Evolutionary conservation across 768 basidiomycete species (phyloP), one percentile per base, ranked within the genome.

Genomic region (Hericium erinaceus): DNA sequence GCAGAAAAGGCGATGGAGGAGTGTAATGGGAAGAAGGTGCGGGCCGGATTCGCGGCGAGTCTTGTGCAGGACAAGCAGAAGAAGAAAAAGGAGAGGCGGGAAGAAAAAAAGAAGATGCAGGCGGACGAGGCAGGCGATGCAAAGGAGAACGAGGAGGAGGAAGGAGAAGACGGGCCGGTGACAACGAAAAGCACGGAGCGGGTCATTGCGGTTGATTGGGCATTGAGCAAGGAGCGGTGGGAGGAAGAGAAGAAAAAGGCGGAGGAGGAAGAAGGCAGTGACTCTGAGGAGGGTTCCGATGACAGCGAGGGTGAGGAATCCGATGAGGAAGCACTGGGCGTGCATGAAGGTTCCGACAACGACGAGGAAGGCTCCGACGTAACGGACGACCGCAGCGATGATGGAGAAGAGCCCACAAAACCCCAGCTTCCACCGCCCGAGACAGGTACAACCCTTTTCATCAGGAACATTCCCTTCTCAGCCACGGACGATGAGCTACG

Each of bases 161-260:
- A 62, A 48, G 60, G 49, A 24, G 54, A 61, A 13, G 57, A 39
- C 16, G 57, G 11, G 44, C n/a, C 7, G 39, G 2, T 13, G 5
- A 18, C 20, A 26, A 20, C 20, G 26, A 10, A 26, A 11, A 69
- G 72, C 0, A 72, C 69, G 2, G 82, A 80, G 66, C 76, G 93
- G 54, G 73, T 83, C 15, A 89, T 95, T 40, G 92, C 93, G 7
- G 95, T 98, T 26, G 95, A 98, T 73, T 98, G 93, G 92, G 95
- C 94, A 3, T 70, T 98, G 68, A 92, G 92, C 69, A 95, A 97
- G 73, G 88, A 90, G 51, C 88, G 84, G 71, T 97, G 92, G 91
- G 79, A 91, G 68, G 84, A 88, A 67, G 87, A 85, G 64, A 82
- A 83, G 70, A 79, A 78, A 48, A 82, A 84, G 67, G 58, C 79